phyloP scores from a whole-genome alignment of 108 stramenopile genomes.

The Skeletonema marinoi region DNA sequence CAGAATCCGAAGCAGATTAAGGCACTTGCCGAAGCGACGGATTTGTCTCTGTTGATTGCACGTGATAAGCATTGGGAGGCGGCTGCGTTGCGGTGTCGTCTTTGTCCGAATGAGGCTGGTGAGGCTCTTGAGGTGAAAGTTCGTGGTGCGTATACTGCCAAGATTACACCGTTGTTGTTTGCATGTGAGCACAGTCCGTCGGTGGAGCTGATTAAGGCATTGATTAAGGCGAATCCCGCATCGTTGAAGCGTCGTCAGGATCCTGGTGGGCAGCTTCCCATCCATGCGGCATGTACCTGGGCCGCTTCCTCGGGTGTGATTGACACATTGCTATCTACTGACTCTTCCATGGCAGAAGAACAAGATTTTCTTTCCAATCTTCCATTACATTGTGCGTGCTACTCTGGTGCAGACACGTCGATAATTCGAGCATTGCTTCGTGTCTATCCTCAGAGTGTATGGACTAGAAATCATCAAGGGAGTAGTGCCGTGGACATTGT shows the following conservation, averaged over 20 bases:
- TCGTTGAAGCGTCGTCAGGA: constrained; percentile 57
- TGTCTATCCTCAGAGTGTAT: constrained; percentile 71
- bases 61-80: constrained; percentile 66
- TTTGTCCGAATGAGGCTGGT: constrained; percentile 65
- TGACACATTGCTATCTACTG: constrained; percentile 49
- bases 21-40: constrained; percentile 39
- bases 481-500: constrained; percentile 77
- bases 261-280: constrained; percentile 80
- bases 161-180: constrained; percentile 77
- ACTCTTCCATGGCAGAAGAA: constrained; percentile 57
- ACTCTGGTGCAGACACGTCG: constrained; percentile 65
- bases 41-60: constrained; percentile 65
- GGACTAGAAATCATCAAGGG: constrained; percentile 76
- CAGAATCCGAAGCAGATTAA: constrained; percentile 10
- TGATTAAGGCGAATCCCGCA: constrained; percentile 62
- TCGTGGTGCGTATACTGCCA: constrained; percentile 74
- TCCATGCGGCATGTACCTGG: constrained; percentile 88
- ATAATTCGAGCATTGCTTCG: constrained; percentile 60
- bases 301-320: constrained; percentile 61
- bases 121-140: constrained; percentile 63
- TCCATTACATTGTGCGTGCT: constrained; percentile 82
- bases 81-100: constrained; percentile 56
- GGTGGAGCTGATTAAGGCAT: constrained; percentile 58
- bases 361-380: constrained; percentile 80
- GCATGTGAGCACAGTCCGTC: constrained; percentile 82